phyloP scores from a whole-genome alignment of 2,329 filamentous ascomycete species.

The Penicillium rolfsii region DNA sequence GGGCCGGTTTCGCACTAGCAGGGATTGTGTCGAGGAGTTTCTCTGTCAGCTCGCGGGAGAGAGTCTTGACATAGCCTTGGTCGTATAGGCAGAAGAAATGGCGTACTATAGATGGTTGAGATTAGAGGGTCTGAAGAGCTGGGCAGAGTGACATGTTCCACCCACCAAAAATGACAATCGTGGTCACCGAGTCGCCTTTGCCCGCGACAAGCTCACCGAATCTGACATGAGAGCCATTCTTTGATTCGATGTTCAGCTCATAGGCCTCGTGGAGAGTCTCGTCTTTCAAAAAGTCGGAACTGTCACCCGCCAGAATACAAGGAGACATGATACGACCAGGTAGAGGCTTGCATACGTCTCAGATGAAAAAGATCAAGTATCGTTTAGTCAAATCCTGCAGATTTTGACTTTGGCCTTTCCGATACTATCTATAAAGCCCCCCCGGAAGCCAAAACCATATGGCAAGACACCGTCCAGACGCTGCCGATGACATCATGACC shows the following conservation, averaged over 20 bases:
- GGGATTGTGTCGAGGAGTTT: conserved; percentile 24
- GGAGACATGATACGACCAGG: conserved; percentile 7
- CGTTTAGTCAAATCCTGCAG: neutral
- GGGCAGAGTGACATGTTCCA: neutral
- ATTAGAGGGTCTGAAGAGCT: neutral
- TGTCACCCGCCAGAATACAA: neutral
- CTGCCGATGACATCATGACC: conserved; percentile 9
- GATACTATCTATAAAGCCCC: neutral
- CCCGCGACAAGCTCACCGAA: conserved; percentile 31
- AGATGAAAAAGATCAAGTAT: neutral
- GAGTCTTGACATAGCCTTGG: conserved; percentile 27
- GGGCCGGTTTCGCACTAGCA: conserved; percentile 17
- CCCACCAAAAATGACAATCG: conserved; percentile 28
- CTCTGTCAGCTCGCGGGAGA: conserved; percentile 20
- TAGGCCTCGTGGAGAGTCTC: conserved; percentile 28
- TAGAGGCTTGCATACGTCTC: neutral
- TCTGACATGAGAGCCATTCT: conserved; percentile 21
- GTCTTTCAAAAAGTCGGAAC: conserved; percentile 16
- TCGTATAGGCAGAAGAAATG: conserved; percentile 34
- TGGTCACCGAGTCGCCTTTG: conserved; percentile 28
- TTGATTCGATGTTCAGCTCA: conserved; percentile 26
- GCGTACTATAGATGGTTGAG: conserved; percentile 19
- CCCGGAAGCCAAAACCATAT: neutral
- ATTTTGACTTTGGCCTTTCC: neutral
- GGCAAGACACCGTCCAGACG: neutral